Conservation (phyloP, 371 early-diverging fungal species). For the Saksenaea vasiformis region DNA sequence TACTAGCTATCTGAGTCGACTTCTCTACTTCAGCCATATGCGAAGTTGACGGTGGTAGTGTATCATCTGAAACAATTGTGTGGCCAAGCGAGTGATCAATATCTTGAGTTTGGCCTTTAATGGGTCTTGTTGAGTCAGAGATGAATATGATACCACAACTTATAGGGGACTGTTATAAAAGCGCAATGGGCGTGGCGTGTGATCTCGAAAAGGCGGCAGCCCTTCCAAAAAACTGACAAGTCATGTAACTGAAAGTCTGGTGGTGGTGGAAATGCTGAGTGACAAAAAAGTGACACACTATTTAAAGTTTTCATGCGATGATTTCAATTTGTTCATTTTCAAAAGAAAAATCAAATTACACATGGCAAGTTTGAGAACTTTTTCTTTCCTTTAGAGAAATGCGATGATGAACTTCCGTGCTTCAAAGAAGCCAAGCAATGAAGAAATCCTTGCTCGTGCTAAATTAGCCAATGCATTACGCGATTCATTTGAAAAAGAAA, state of each 20-base stretch:
- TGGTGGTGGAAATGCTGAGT: too few relatives aligned
- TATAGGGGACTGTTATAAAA: constrained; percentile 27
- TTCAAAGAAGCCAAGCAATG: neutral
- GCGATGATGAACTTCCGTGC: neutral
- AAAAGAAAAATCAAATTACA: neutral
- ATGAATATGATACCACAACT: constrained; percentile 10
- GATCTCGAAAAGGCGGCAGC: constrained; percentile 14
- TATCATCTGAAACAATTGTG: constrained; percentile 28
- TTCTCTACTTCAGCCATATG: neutral
- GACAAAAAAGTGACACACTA: too few relatives aligned
- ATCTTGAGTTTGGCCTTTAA: constrained; percentile 11
- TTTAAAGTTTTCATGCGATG: neutral
- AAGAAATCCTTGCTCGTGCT: neutral
- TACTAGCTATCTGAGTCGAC: constrained; percentile 13
- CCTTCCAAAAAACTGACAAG: neutral
- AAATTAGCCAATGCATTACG: neutral
- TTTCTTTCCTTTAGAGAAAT: neutral
- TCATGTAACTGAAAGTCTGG: too few relatives aligned
- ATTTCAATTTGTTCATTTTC: neutral
- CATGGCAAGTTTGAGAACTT: neutral
- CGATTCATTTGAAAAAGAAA: neutral
- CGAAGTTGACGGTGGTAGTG: constrained; percentile 25
- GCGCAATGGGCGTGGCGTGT: constrained; percentile 19
- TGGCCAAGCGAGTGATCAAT: constrained; percentile 6
- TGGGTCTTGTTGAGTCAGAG: constrained; percentile 13